Conservation (phyloP, 331 rosid species). For the Dryas integrifolia region DNA sequence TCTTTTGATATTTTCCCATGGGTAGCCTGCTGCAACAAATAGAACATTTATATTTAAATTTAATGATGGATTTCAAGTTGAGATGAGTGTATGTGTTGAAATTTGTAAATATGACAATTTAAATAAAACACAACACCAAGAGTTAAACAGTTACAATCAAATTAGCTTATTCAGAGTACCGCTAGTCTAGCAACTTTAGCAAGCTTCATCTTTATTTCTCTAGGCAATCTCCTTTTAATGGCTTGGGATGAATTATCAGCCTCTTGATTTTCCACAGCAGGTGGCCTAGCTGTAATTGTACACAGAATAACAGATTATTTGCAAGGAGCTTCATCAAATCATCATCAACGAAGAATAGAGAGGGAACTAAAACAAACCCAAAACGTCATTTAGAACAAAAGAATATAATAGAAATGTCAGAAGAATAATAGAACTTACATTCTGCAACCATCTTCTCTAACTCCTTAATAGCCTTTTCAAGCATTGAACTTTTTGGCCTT, state of each 20-base stretch:
- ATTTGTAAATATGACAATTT: conserved; percentile 2
- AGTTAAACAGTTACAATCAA: conserved; percentile 13
- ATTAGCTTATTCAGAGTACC: conserved; percentile 40
- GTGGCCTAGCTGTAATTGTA: conserved; percentile 85
- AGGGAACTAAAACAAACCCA: background rate
- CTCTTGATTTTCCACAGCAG: conserved; percentile 74
- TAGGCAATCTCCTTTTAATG: conserved; percentile 92
- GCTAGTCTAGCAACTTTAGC: conserved; percentile 97
- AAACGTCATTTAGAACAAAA: background rate
- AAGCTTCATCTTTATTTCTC: conserved; percentile 94
- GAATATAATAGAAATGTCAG: conserved; percentile 15
- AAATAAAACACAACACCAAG: conserved; percentile 12
- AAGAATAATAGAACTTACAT: conserved; percentile 52
- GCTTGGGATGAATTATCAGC: conserved; percentile 72
- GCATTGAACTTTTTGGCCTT: conserved; percentile 78
- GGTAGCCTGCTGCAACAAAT: conserved; percentile 72
- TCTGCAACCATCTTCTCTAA: conserved; percentile 95
- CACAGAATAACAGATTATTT: conserved; percentile 22
- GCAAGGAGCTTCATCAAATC: conserved; percentile 21
- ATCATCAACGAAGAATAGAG: conserved; percentile 11
- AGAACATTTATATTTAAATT: conserved; percentile 21
- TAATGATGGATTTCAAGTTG: conserved; percentile 14
- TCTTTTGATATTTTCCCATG: conserved; percentile 91
- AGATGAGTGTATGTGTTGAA: background rate
- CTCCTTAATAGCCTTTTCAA: conserved; percentile 90